Conservation (phyloP, 768 basidiomycete species). For the Galerina sulciceps region DNA sequence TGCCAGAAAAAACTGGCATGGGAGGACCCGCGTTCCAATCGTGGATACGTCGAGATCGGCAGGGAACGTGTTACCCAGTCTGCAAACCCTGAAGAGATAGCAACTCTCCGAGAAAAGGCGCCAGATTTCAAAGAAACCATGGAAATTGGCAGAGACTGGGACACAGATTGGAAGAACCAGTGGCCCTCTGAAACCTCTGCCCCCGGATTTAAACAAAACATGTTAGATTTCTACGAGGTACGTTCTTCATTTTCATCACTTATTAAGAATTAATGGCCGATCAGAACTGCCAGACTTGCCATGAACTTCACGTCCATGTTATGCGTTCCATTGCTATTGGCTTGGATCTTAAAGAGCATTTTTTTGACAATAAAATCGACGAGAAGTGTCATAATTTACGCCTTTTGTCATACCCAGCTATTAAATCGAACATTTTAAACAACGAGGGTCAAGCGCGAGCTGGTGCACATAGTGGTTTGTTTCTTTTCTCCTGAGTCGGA, state of each 20-base stretch:
- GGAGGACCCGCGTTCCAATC: conserved; percentile 85
- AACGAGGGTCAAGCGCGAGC: conserved; percentile 77
- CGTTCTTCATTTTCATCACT: conserved; percentile 10
- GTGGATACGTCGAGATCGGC: conserved; percentile 82
- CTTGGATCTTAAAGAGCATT: conserved; percentile 69
- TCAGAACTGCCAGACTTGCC: conserved; percentile 58
- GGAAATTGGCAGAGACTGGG: conserved; percentile 90
- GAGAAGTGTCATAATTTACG: conserved; percentile 83
- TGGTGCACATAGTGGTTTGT: conserved; percentile 75
- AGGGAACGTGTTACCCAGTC: conserved; percentile 84
- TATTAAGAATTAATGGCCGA: conserved; percentile 3
- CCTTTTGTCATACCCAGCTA: conserved; percentile 81
- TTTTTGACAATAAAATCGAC: conserved; percentile 77
- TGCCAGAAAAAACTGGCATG: conserved; percentile 67
- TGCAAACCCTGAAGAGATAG: conserved; percentile 72
- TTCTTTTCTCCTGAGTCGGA: neutral
- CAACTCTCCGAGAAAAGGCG: conserved; percentile 68
- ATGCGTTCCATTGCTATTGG: conserved; percentile 90
- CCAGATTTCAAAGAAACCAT: conserved; percentile 87
- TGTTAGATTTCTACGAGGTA: conserved; percentile 78
- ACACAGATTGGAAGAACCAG: conserved; percentile 73
- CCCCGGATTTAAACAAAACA: conserved; percentile 71
- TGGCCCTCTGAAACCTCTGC: conserved; percentile 73
- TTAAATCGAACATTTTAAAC: conserved; percentile 59
- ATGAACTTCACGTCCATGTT: conserved; percentile 71